Evolutionary conservation across 345 rosid species (phyloP).

Genomic region (Citrus reticulata): DNA sequence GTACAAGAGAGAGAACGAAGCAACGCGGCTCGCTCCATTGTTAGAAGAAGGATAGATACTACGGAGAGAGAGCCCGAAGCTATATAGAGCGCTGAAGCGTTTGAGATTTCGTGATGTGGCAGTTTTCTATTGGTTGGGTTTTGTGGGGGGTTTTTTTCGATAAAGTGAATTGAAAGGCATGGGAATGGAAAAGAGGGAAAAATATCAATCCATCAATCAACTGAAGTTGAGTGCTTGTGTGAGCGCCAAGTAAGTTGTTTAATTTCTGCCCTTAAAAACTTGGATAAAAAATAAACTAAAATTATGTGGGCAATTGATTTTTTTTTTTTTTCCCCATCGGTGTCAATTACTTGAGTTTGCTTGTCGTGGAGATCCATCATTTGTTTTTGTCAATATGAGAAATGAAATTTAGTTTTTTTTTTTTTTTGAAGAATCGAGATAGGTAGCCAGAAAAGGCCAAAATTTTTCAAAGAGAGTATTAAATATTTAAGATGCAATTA

Average conservation of each 20-base stretch:
- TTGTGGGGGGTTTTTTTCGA: not conserved
- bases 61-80: not conserved
- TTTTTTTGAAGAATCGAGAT: no score
- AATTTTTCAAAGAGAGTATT: no score
- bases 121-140: not conserved
- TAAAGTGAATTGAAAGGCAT: no score
- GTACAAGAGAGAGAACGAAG: conserved; percentile 54
- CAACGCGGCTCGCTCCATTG: conserved; percentile 51
- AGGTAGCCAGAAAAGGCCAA: no score
- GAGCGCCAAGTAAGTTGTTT: not conserved
- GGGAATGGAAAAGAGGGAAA: not conserved
- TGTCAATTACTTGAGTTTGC: not conserved
- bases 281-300: not conserved
- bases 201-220: not conserved
- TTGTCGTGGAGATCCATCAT: not conserved
- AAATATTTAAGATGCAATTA: no score
- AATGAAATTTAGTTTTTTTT: no score
- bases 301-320: not conserved
- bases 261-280: not conserved
- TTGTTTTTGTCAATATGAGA: not conserved
- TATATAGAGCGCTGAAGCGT: not conserved
- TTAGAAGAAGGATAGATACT: not conserved
- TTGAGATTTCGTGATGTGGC: not conserved
- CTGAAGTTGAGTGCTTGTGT: not conserved
- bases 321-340: not conserved